Conservation (phyloP, 768 basidiomycete species). For the Hebeloma cylindrosporum region DNA sequence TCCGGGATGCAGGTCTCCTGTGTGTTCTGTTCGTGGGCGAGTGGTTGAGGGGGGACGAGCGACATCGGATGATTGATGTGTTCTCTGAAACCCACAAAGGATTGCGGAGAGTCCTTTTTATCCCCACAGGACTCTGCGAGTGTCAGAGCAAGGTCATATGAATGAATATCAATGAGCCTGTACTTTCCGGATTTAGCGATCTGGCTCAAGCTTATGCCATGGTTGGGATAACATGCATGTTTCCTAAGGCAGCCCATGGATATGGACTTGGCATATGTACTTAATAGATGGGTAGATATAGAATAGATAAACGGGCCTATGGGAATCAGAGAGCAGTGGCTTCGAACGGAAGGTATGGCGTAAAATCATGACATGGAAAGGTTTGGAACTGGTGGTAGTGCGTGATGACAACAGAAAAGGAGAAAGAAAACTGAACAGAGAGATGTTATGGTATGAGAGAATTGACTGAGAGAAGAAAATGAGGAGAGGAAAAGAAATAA, state of each 20-base stretch:
- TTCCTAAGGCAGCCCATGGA: conserved; percentile 15
- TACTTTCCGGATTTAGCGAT: neutral
- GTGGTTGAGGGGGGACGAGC: conserved; percentile 52
- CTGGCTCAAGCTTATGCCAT: neutral
- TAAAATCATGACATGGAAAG: conserved; percentile 26
- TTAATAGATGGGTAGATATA: conserved; percentile 43
- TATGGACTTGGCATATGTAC: conserved; percentile 36
- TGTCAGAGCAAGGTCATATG: conserved; percentile 10
- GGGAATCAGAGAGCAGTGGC: conserved; percentile 27
- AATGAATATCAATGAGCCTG: conserved; percentile 19
- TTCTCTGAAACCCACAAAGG: no score
- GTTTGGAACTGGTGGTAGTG: conserved; percentile 25
- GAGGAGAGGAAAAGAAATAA: conserved; percentile 11
- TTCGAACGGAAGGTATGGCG: conserved; percentile 15
- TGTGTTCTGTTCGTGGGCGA: conserved; percentile 34
- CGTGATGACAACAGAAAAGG: conserved; percentile 18
- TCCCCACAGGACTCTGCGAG: conserved; percentile 4
- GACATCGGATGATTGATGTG: conserved; percentile 42
- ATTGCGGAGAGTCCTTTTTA: no score
- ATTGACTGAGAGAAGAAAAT: conserved; percentile 14
- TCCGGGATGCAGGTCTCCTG: conserved; percentile 63
- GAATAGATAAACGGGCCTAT: conserved; percentile 39
- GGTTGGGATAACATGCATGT: conserved; percentile 13
- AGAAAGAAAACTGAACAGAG: conserved; percentile 23
- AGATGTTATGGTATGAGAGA: conserved; percentile 7